Base-by-base conservation (phyloP, 2,329 filamentous ascomycete species). In the Aspergillus nomiae region DNA sequence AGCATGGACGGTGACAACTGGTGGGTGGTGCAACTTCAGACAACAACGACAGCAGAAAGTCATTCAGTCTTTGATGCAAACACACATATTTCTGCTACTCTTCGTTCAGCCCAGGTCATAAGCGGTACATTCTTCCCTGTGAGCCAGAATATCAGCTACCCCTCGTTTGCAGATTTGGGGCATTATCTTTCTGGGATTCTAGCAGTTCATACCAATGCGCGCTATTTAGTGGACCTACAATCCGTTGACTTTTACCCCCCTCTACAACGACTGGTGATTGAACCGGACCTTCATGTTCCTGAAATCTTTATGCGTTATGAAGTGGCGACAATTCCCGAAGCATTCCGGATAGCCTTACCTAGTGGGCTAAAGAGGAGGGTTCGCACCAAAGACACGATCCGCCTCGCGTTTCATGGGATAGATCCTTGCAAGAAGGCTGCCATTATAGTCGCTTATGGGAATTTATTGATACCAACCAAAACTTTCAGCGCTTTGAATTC, bases 1-100 rank as follows among this genome's bases (percentile, higher is more conserved):
- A 89, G 89, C 73, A 83, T 91, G 72, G 84, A 85, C 71, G 91
- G 92, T 59, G 91, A 95, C 73, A 85, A 85, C 65, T 96, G 92
- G 91, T 94, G 90, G 88, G 80, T 94, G 63, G 81, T 92, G 30
- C 76, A 77, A 63, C 62, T 77, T 67, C 69, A 64, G 51, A 62
- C 70, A 32, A 50, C 68, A 28, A 56, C 68, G 21, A 41, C 68
- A 41, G 46, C 65, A 46, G 64, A 67, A 45, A 51, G 48, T 19
- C 62, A 56, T 30, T 50, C 63, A 38, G 30, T 36, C n/a, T 59
- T 64, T 43, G 62, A 64, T 59, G 58, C 62, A 50, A 62, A 34
- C 41, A 36, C 32, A 19, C 58, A 67, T 28, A 56, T 56, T 54
- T 62, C 62, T 6, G 64, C 69, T 36, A 60, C 63, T 53, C 58